Evolutionary conservation across 176 grass and related monocot genomes (phyloP), one percentile per base, ranked within the genome.

Genomic region (Hsuehochloa calcarea): DNA sequence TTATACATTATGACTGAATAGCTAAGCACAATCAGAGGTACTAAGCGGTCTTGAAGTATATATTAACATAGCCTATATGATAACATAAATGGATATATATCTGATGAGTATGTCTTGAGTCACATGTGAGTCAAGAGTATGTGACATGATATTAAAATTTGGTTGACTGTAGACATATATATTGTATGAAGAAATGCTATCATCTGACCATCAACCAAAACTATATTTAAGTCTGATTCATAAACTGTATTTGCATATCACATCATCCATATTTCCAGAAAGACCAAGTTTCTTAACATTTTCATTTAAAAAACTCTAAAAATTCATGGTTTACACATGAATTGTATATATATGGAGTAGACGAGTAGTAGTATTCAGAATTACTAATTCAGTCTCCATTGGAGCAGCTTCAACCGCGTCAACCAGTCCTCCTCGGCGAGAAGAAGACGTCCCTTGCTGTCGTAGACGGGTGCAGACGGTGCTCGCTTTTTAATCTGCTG

Each of bases 361-460:
- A 34, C 31, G 0, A 70, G 43, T 39, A 38, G 1, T 35, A 23
- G 11, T 23, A 8, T 26, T 56, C 6, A 78, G 37, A 73, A 74
- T 84, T 94, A 97, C 94, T 74, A 73, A 38, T 73, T 97, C 91
- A 67, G 86, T 87, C 69, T 97, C 88, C 44, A 90, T 65, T 68
- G 92, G 74, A 64, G 67, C 72, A 50, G 80, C n/a, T n/a, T n/a
- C n/a, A n/a, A n/a, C n/a, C n/a, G n/a, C n/a, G n/a, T n/a, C n/a
- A n/a, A n/a, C n/a, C 47, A 50, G 47, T 50, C 47, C 47, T 50
- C 47, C 4, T 12, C 47, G 3, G 47, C 47, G 3, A 50, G 2
- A 3, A 50, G 47, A 3, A 50, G 47, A 4, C 47, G 8, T 3
- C 47, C 47, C 13, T 15, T 12, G 47, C 2, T 50, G 47, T 50